phyloP scores from a whole-genome alignment of 2,329 filamentous ascomycete species.

The Cladobotryum protrusum region DNA sequence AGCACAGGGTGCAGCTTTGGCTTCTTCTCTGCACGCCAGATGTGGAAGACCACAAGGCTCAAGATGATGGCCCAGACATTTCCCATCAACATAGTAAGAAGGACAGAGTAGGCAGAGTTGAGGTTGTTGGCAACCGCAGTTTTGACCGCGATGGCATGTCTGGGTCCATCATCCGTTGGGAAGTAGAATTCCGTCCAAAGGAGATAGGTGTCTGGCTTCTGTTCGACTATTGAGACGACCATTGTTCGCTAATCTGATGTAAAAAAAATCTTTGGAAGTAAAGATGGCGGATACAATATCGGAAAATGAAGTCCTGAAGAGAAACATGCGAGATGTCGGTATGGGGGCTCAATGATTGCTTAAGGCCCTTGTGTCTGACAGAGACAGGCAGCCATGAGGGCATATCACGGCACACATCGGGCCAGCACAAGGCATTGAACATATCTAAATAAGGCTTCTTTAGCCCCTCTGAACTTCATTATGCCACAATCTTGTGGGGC shows the following conservation, averaged over 20 bases:
- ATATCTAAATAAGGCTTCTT: too few species aligned
- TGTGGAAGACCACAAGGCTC: background rate
- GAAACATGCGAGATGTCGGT: too few species aligned
- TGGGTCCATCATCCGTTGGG: background rate
- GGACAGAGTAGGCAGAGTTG: background rate
- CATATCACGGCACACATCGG: too few species aligned
- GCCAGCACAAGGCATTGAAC: too few species aligned
- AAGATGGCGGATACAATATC: too few species aligned
- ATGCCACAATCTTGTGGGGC: too few species aligned
- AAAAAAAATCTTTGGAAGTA: too few species aligned
- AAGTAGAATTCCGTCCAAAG: constrained; percentile 1
- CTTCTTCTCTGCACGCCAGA: background rate
- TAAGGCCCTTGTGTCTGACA: too few species aligned
- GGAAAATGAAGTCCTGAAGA: too few species aligned
- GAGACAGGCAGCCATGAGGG: too few species aligned
- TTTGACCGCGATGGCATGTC: background rate
- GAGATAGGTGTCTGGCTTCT: background rate
- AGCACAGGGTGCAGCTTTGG: background rate
- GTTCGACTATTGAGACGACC: background rate
- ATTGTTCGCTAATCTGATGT: background rate
- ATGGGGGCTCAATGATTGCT: too few species aligned
- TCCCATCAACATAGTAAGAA: background rate
- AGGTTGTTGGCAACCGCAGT: background rate
- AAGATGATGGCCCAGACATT: constrained; percentile 1
- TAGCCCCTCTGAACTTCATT: too few species aligned